Conservation (phyloP, 1,284 basidiomycete genomes). For the Sanghuangporus baumii region DNA sequence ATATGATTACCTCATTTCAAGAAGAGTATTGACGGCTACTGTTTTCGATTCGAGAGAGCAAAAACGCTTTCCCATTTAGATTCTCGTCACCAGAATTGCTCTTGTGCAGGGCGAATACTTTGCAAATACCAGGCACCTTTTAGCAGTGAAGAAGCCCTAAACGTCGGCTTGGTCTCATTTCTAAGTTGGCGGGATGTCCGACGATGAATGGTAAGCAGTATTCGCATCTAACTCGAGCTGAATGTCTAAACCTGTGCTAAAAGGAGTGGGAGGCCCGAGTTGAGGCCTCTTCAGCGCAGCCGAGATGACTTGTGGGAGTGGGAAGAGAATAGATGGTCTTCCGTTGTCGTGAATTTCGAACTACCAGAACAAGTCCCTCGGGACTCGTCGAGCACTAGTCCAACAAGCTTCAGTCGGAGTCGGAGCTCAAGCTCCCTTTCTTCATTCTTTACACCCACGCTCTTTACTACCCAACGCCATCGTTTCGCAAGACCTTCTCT, state of each 20-base stretch:
- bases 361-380: neutral
- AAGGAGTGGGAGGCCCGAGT: neutral
- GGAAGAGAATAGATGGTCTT: neutral
- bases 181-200: neutral
- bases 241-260: neutral
- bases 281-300: neutral
- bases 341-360: neutral
- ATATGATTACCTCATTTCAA: neutral
- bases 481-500: neutral
- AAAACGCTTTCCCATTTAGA: neutral
- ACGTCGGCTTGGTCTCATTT: neutral
- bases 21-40: neutral
- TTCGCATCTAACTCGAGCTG: neutral
- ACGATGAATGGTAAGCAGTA: neutral
- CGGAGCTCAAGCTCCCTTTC: neutral
- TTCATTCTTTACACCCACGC: neutral
- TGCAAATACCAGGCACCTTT: neutral
- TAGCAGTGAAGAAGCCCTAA: neutral
- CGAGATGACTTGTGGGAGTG: neutral
- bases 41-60: neutral
- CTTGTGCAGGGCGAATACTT: neutral
- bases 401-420: neutral
- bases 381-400: neutral
- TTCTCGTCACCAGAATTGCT: neutral
- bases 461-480: neutral